phyloP scores from a whole-genome alignment of 176 grass and related monocot species.

The Triticum turgidum region DNA sequence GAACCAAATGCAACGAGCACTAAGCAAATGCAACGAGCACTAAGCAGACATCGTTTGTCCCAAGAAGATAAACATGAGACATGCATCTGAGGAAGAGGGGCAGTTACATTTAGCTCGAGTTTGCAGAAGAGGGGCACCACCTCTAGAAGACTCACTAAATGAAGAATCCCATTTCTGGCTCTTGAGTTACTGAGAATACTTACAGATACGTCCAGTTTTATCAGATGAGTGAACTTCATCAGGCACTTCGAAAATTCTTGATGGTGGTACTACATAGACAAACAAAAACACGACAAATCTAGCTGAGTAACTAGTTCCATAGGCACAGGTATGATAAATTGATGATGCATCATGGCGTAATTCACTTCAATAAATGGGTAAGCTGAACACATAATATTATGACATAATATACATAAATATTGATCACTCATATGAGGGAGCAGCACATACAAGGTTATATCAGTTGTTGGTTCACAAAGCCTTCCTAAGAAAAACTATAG shows the following conservation, averaged over 20 bases:
- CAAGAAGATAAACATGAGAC: not conserved
- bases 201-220: conserved; percentile 4
- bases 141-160: conserved; percentile 5
- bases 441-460: conserved; percentile 4
- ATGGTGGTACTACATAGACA: not conserved
- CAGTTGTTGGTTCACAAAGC: conserved; percentile 14
- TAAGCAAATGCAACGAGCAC: not conserved
- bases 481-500: conserved; percentile 15
- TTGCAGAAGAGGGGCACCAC: not conserved
- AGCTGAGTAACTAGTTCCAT: not conserved
- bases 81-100: conserved; percentile 10
- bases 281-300: not conserved
- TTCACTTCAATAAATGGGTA: not conserved
- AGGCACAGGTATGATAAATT: too few relatives aligned
- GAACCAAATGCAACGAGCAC: not conserved
- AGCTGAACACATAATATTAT: conserved; percentile 16
- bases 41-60: not conserved
- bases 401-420: conserved; percentile 20
- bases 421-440: conserved; percentile 14
- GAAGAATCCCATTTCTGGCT: conserved; percentile 5
- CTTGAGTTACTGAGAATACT: not conserved
- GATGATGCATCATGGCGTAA: not conserved
- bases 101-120: conserved; percentile 15
- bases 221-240: conserved; percentile 9
- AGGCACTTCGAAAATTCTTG: not conserved